Percentiles rank a stretch among this genome's conserved stretches.
phyloP scores from a whole-genome alignment of 176 grass and related monocot species.

The Hsuehochloa calcarea region DNA sequence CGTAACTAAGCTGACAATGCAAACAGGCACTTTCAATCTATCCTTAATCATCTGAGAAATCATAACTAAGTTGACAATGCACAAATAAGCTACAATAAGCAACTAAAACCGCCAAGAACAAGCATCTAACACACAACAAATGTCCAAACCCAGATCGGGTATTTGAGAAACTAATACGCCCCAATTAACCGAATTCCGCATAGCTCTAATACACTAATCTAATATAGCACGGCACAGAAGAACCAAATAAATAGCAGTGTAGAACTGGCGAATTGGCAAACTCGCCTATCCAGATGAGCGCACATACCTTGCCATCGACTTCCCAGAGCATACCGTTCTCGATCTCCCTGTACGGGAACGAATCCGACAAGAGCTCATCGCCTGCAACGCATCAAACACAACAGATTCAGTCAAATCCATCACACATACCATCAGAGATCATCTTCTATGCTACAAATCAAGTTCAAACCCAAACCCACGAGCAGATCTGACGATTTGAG shows the following conservation, averaged over 20 bases:
- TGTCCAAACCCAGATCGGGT: background rate
- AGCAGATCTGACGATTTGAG: background rate
- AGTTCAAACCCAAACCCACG: background rate
- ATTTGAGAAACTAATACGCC: background rate
- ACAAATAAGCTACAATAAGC: background rate
- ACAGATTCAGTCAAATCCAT: background rate
- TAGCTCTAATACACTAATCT: background rate
- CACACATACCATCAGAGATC: too few relatives aligned
- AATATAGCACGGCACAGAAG: background rate
- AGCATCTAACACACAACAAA: background rate
- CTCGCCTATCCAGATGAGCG: background rate
- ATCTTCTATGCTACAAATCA: background rate
- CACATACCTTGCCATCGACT: slow-evolving; percentile 69
- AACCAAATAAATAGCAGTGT: background rate
- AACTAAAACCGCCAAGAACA: background rate
- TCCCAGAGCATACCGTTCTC: slow-evolving; percentile 82
- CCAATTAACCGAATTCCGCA: background rate
- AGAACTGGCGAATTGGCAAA: background rate
- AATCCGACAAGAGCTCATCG: slow-evolving; percentile 87
- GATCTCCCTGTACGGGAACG: slow-evolving; percentile 69
- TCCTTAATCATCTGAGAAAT: background rate
- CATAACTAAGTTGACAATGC: too few relatives aligned
- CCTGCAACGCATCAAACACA: slow-evolving; percentile 22
- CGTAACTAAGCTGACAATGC: too few relatives aligned
- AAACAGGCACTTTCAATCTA: background rate